These are phyloP conservation scores for Globisporangium recalcitrans DNA, from an alignment of 352 stramenopile genomes.

Conservation along the genomic window DNA sequence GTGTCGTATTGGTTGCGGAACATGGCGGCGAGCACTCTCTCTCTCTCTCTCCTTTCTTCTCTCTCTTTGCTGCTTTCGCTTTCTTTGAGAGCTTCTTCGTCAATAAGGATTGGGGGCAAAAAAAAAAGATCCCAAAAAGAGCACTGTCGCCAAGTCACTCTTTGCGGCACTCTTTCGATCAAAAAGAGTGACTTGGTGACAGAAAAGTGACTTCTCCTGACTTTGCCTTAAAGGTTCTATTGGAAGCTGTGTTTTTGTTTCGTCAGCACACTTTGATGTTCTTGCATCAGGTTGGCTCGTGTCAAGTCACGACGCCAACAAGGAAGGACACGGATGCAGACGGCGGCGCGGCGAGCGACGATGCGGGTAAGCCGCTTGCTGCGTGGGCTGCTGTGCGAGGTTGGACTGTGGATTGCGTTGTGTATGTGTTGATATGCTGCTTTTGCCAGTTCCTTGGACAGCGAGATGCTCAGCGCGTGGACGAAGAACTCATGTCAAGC, in stretches of 20 bases:
- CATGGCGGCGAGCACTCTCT: no score
- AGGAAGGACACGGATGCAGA: not conserved
- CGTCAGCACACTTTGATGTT: no score
- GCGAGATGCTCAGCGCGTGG: conserved; percentile 71
- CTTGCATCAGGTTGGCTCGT: not conserved
- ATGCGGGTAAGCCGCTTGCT: conserved; percentile 5
- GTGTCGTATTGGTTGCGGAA: conserved; percentile 99
- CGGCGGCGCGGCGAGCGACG: not conserved
- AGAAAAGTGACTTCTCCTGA: no score
- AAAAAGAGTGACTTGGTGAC: no score
- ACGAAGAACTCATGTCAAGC: conserved; percentile 89
- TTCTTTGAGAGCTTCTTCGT: conserved; percentile 14
- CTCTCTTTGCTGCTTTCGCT: not conserved
- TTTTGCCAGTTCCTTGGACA: conserved; percentile 56
- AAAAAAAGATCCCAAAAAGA: conserved; percentile 19
- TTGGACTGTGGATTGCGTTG: no score
- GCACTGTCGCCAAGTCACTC: no score
- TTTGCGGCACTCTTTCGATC: no score
- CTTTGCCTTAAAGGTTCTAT: no score
- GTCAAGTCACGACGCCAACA: not conserved
- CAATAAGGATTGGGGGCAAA: conserved; percentile 14
- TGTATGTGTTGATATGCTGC: not conserved
- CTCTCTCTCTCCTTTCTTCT: not conserved
- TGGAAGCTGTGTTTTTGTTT: no score
- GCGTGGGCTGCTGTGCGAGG: no score